A percentile compares a stretch with the other conserved stretches of the same genome.
phyloP scores from a whole-genome alignment of 192 early-diverging fungal genomes.

The Mortierella antarctica region DNA sequence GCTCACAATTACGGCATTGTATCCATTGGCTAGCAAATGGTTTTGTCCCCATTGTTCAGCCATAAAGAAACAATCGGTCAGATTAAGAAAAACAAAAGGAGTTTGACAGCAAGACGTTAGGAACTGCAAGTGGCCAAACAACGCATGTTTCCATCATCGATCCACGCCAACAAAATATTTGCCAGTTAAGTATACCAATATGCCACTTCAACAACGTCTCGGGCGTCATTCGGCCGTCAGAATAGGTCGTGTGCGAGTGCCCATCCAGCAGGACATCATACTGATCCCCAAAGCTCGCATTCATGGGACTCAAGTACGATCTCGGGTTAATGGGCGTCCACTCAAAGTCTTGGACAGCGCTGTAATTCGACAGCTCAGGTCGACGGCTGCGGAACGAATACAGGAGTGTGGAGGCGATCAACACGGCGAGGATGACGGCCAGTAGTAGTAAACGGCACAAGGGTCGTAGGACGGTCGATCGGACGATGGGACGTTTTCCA shows the following conservation, averaged over 20 bases:
- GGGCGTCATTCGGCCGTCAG: constrained; percentile 69
- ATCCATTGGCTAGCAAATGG: constrained; percentile 66
- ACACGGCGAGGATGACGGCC: constrained; percentile 11
- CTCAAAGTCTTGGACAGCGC: constrained; percentile 47
- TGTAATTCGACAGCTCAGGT: constrained; percentile 49
- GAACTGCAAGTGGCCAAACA: neutral
- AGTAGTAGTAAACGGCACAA: constrained; percentile 18
- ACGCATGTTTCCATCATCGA: no score
- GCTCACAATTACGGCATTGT: constrained; percentile 75
- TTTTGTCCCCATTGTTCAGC: neutral
- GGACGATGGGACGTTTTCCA: constrained; percentile 3
- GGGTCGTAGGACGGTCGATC: constrained; percentile 22
- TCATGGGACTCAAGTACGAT: constrained; percentile 58
- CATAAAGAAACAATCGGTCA: neutral
- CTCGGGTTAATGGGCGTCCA: constrained; percentile 60
- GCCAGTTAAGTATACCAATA: constrained; percentile 60
- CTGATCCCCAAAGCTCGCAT: constrained; percentile 30
- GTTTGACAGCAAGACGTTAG: constrained; percentile 7
- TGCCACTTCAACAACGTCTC: constrained; percentile 71
- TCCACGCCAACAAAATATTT: neutral
- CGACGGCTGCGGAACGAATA: constrained; percentile 28
- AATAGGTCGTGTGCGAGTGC: constrained; percentile 71
- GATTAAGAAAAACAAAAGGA: neutral
- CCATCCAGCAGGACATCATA: constrained; percentile 73
- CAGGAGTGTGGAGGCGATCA: constrained; percentile 30